These are phyloP conservation scores for Comarum palustre DNA, from an alignment of 306 rosid species.

Conservation along the genomic window DNA sequence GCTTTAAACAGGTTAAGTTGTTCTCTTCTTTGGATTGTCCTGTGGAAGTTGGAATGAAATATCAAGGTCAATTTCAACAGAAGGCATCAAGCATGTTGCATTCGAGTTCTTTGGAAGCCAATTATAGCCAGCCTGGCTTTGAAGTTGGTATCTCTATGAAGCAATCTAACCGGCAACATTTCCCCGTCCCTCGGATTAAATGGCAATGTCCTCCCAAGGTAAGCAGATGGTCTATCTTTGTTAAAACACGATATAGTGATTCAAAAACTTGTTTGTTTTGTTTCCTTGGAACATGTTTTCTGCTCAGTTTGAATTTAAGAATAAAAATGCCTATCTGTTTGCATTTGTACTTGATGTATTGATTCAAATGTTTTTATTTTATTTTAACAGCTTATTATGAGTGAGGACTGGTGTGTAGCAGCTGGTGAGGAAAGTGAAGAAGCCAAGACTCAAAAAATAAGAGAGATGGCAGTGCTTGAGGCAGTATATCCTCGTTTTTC, in stretches of 20 bases:
- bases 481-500: conserved; percentile 63
- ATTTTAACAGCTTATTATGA: conserved; percentile 39
- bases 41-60: conserved; percentile 39
- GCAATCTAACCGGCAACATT: conserved; percentile 27
- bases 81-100: conserved; percentile 36
- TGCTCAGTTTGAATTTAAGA: neutral
- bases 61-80: conserved; percentile 43
- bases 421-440: conserved; percentile 75
- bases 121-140: conserved; percentile 62
- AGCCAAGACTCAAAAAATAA: conserved; percentile 35
- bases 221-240: conserved; percentile 14
- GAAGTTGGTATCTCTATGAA: conserved; percentile 27
- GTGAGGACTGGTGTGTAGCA: conserved; percentile 47
- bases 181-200: conserved; percentile 30
- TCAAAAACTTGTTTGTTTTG: neutral
- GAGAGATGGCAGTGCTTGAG: conserved; percentile 59
- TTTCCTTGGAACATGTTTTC: neutral
- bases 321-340: neutral
- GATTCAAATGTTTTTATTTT: neutral
- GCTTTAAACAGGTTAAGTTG: conserved; percentile 46
- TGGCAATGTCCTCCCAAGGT: conserved; percentile 75
- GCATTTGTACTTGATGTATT: neutral
- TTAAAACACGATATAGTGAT: neutral
- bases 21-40: conserved; percentile 57
- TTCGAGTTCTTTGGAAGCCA: conserved; percentile 30